These are phyloP conservation scores for Rusavskia elegans DNA, from an alignment of 495 filamentous ascomycete genomes.

Conservation along the genomic window DNA sequence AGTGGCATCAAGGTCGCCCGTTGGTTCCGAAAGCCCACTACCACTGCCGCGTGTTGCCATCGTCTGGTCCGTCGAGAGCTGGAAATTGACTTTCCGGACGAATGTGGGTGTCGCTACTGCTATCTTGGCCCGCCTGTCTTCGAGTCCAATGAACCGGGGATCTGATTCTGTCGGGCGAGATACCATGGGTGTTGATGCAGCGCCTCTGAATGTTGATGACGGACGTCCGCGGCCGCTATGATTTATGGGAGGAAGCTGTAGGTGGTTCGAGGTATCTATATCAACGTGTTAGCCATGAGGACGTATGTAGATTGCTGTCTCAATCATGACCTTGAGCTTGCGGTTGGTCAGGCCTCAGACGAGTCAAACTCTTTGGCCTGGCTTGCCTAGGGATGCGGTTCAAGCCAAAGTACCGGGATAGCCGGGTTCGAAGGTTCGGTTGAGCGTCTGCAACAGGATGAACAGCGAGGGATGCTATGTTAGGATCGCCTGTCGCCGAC, in stretches of 20 bases:
- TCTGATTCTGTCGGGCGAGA: neutral
- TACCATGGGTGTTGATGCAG: neutral
- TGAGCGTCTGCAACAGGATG: neutral
- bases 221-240: neutral
- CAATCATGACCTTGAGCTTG: neutral
- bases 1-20: no score
- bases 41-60: neutral
- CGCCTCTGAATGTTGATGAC: neutral
- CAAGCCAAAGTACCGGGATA: neutral
- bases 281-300: neutral
- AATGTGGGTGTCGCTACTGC: neutral
- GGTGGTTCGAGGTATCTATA: neutral
- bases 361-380: neutral
- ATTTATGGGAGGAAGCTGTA: neutral
- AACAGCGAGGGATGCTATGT: neutral
- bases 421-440: neutral
- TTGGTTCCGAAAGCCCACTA: neutral
- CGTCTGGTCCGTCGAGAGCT: neutral
- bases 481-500: no score
- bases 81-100: neutral
- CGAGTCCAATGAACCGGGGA: neutral
- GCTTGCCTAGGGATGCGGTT: neutral
- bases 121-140: neutral
- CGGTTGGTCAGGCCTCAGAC: neutral
- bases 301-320: neutral